A percentile compares a stretch with the other conserved stretches of the same genome.
phyloP scores from a whole-genome alignment of 2,329 filamentous ascomycete genomes.

The Diaporthe sp. region DNA sequence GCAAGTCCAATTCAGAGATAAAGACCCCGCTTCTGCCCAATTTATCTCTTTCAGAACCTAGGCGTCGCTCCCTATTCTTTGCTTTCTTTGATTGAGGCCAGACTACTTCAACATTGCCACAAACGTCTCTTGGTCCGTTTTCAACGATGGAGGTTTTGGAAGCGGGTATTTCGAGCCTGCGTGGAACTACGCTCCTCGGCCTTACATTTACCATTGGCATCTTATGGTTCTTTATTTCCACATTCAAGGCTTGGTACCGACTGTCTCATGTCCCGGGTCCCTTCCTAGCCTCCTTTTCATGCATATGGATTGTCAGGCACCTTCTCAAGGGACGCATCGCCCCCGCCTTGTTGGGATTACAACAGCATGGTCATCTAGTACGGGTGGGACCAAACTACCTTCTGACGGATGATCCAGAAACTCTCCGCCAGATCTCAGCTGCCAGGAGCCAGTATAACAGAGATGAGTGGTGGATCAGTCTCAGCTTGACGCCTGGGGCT shows the following conservation, averaged over 20 bases:
- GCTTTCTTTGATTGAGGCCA: background rate
- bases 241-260: background rate
- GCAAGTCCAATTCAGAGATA: background rate
- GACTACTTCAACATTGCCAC: background rate
- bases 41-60: background rate
- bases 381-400: slow-evolving; percentile 22
- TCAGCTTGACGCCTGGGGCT: background rate
- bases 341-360: background rate
- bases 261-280: slow-evolving; percentile 5
- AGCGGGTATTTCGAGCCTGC: background rate
- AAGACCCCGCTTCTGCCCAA: background rate
- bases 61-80: background rate
- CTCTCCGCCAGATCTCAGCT: slow-evolving; percentile 1
- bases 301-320: background rate
- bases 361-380: background rate
- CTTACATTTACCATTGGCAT: background rate
- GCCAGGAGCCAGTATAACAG: slow-evolving; percentile 14
- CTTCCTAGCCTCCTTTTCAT: background rate
- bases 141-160: background rate
- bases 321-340: background rate
- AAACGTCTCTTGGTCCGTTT: background rate
- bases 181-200: background rate
- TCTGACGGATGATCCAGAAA: slow-evolving; percentile 12
- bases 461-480: slow-evolving; percentile 1
- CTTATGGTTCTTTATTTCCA: background rate